Evolutionary conservation across 2,329 filamentous ascomycete species (phyloP), one percentile per base, ranked within the genome.

Genomic region (Cadophora sp.): DNA sequence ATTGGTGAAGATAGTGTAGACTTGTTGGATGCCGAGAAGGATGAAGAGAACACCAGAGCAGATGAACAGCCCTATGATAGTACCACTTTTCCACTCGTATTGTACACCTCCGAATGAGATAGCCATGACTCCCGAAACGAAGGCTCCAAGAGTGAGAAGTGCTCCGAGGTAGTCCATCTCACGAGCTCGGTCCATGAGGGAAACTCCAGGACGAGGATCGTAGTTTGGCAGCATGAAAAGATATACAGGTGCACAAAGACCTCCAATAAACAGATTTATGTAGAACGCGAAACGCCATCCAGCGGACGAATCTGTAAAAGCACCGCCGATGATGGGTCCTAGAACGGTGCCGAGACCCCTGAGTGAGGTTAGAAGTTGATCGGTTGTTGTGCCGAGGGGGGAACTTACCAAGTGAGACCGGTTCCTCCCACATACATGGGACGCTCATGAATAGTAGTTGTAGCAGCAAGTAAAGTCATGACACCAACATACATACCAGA

Each of bases 211-310:
- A 27, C 60, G 60, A 13, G 60, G 60, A 55, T 62, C 60, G 36
- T 43, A 47, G 16, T 51, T 45, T 11, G 60, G 77, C 72, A 85
- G 81, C 69, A 83, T 79, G 62, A 80, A 79, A 68, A 83, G 66
- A 33, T 82, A 71, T 27, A 83, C 77, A 1, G 76, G 68, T 22
- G 78, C 75, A n/a, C 78, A 79, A 2, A 76, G 74, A 33, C 71
- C 81, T 8, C 77, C 85, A 0, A 83, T 79, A 56, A 84, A 76
- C 0, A 88, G 78, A 70, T 66, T 66, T 18, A 66, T 83, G 71
- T 89, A 89, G 65, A 84, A 84, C 0, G 77, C 77, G 79, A 80
- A 83, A 51, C 83, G 69, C 83, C 83, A 85, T 0, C 78, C 80
- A 0, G 79, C 82, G 0, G 76, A 66, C 7, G 74, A 79, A 27